phyloP scores from a whole-genome alignment of 345 rosid species.

The Linum trigynum region DNA sequence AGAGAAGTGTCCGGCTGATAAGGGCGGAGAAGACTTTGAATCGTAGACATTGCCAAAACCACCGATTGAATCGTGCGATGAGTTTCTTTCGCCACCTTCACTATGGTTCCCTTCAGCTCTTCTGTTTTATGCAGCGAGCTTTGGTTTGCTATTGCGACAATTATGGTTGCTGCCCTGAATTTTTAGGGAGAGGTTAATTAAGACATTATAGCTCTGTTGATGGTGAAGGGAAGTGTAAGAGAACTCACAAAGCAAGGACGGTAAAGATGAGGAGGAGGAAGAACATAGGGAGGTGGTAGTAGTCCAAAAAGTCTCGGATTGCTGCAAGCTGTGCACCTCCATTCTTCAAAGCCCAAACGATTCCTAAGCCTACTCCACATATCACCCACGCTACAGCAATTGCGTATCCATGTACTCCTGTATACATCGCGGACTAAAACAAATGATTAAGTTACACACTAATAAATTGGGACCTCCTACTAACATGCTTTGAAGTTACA shows the following conservation, averaged over 20 bases:
- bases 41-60: constrained; percentile 24
- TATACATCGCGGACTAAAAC: constrained; percentile 66
- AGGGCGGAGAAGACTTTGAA: constrained; percentile 37
- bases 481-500: not conserved
- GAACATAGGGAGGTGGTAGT: constrained; percentile 21
- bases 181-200: no score
- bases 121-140: constrained; percentile 28
- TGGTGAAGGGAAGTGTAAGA: not conserved
- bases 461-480: not conserved
- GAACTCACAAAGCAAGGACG: constrained; percentile 46
- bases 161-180: constrained; percentile 34
- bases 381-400: constrained; percentile 50
- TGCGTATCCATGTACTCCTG: constrained; percentile 56
- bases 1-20: constrained; percentile 31
- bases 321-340: constrained; percentile 13
- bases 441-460: constrained; percentile 9
- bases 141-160: constrained; percentile 37
- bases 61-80: constrained; percentile 25
- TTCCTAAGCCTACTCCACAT: constrained; percentile 37
- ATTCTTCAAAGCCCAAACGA: constrained; percentile 25
- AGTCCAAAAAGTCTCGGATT: constrained; percentile 16
- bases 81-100: constrained; percentile 34
- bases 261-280: constrained; percentile 33
- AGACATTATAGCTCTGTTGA: not conserved
- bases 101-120: constrained; percentile 32